Evolutionary conservation across 257 asterid genomes (phyloP), one percentile per base, ranked within the genome.

Genomic region (Lycium barbarum): DNA sequence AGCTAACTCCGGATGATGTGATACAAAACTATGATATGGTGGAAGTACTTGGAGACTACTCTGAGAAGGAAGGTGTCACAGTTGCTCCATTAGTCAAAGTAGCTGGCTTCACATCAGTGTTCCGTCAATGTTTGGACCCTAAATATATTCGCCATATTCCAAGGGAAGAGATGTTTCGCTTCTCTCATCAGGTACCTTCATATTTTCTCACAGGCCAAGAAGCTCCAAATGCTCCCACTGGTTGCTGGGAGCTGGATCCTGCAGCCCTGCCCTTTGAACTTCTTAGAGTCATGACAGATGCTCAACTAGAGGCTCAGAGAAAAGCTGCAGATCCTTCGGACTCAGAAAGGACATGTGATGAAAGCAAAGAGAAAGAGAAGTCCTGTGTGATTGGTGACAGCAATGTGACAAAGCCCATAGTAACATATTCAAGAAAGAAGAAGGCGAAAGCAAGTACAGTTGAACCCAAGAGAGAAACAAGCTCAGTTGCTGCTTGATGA

Each of bases 191-290:
- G 43, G 3, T 40, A 26, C 43, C 5, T 2, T 40, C 5, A 40
- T 40, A 40, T 5, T 5, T 2, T 40, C 3, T 40, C 43, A 4
- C 5, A 40, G 43, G 5, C 3, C 3, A 4, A 2, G 43, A 40
- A 40, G 43, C 43, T 40, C 5, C 3, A 40, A 40, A 4, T 40
- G 43, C 45, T 40, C 3, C 45, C 45, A 5, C 45, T 40, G 5
- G 3, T 3, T 5, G 45, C 45, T 3, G 45, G 45, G 45, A 5
- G 45, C 45, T 5, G 45, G 3, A 40, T 5, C 45, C 98, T 63
- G 97, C 95, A 65, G 94, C 98, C 72, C 86, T 94, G 84, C 94
- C 98, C 40, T 80, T 87, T 79, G 97, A 92, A 81, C 95, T 94
- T 85, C 95, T 93, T 76, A 87, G 85, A 36, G 87, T 89, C 74